Conservation (phyloP, 2,329 filamentous ascomycete species). For the Ascochyta rabiei region DNA sequence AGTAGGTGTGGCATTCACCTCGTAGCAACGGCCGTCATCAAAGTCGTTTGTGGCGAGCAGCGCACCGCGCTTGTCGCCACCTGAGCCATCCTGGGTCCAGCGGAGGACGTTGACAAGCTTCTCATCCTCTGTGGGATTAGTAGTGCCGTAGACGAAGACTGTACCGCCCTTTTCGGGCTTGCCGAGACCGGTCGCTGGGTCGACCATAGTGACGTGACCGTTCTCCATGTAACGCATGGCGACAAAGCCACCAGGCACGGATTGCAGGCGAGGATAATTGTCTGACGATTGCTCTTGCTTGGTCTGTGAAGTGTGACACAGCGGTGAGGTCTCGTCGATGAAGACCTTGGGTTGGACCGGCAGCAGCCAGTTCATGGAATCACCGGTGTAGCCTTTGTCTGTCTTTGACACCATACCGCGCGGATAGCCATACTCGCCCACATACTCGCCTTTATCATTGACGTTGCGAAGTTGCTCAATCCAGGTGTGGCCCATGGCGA, state of each 20-base stretch:
- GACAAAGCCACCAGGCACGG: constrained; percentile 55
- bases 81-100: constrained; percentile 82
- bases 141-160: constrained; percentile 58
- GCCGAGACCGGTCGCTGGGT: constrained; percentile 46
- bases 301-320: constrained; percentile 70
- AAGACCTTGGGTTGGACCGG: constrained; percentile 57
- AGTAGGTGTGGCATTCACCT: constrained; percentile 67
- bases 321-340: constrained; percentile 59
- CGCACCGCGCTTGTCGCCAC: constrained; percentile 77
- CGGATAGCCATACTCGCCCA: constrained; percentile 74
- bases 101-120: constrained; percentile 70
- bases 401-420: constrained; percentile 70
- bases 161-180: constrained; percentile 55
- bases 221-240: constrained; percentile 60
- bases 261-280: constrained; percentile 67
- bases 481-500: constrained; percentile 70
- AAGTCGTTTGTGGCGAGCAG: constrained; percentile 80
- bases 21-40: constrained; percentile 90
- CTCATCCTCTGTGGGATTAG: constrained; percentile 58
- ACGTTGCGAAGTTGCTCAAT: constrained; percentile 77
- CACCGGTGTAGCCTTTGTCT: constrained; percentile 61
- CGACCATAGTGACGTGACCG: constrained; percentile 52
- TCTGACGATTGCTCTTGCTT: constrained; percentile 58
- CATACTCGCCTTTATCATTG: constrained; percentile 73
- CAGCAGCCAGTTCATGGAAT: constrained; percentile 61